Conservation (phyloP, 2,329 filamentous ascomycete species). For the Fusarium solani-melongenae region DNA sequence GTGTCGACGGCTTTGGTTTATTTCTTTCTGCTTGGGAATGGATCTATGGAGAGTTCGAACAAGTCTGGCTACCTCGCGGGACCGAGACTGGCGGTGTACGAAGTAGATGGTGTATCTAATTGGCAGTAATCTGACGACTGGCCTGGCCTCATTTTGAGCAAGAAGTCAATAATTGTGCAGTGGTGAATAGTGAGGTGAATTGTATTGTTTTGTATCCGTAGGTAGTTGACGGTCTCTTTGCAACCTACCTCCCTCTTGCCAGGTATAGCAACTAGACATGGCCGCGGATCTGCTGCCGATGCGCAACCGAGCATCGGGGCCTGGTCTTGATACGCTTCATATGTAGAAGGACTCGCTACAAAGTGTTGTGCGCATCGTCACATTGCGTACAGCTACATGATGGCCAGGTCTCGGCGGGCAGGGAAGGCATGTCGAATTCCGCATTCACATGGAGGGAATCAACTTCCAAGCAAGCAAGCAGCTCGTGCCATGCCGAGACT, state of each 20-base stretch:
- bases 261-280: not conserved
- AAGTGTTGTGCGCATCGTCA: not conserved
- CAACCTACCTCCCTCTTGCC: not conserved
- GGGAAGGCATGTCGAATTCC: not conserved
- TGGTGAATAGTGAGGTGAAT: not conserved
- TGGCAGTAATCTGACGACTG: slow-evolving; percentile 35
- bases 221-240: not conserved
- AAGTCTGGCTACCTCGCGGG: slow-evolving; percentile 41
- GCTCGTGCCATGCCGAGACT: not conserved
- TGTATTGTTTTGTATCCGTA: not conserved
- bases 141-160: slow-evolving; percentile 19
- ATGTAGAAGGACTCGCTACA: not conserved
- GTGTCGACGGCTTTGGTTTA: slow-evolving; percentile 32
- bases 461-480: not conserved
- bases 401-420: not conserved
- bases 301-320: not conserved
- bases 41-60: not conserved
- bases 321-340: not conserved
- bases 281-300: not conserved
- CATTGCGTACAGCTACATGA: not conserved
- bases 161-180: not conserved
- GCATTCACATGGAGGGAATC: not conserved
- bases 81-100: slow-evolving; percentile 41
- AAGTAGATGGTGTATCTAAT: slow-evolving; percentile 19
- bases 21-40: slow-evolving; percentile 17